phyloP scores from a whole-genome alignment of 352 stramenopile species.

The Pythium dissotocum region DNA sequence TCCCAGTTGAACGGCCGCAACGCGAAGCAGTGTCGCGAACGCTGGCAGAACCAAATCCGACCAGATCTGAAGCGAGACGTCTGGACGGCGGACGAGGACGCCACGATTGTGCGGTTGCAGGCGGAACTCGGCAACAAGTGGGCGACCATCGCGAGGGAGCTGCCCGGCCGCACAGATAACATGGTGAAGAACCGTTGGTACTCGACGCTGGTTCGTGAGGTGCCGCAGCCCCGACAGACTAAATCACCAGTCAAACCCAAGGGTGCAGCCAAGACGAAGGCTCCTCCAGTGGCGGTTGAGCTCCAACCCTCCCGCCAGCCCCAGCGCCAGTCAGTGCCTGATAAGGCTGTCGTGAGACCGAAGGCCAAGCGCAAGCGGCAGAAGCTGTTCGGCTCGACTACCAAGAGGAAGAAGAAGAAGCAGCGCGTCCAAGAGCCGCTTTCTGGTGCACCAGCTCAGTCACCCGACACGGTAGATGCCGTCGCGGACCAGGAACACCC shows the following conservation, averaged over 20 bases:
- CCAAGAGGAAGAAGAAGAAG: not conserved
- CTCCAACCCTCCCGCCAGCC: no score
- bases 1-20: constrained; percentile 57
- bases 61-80: constrained; percentile 30
- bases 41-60: constrained; percentile 33
- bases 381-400: not conserved
- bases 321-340: not conserved
- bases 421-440: not conserved
- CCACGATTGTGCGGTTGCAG: constrained; percentile 23
- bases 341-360: not conserved
- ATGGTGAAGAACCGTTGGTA: constrained; percentile 67
- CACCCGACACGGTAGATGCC: not conserved
- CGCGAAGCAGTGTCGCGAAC: constrained; percentile 74
- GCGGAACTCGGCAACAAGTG: constrained; percentile 47
- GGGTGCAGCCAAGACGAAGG: not conserved
- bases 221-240: not conserved
- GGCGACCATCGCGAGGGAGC: constrained; percentile 45
- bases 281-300: not conserved
- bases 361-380: not conserved
- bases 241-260: not conserved
- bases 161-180: constrained; percentile 53
- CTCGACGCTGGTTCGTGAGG: constrained; percentile 21
- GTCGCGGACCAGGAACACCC: not conserved
- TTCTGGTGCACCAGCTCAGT: not conserved
- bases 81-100: constrained; percentile 30